A percentile compares a stretch with the other conserved stretches of the same genome.
phyloP scores from a whole-genome alignment of 306 rosid genomes.

The Cercis canadensis region DNA sequence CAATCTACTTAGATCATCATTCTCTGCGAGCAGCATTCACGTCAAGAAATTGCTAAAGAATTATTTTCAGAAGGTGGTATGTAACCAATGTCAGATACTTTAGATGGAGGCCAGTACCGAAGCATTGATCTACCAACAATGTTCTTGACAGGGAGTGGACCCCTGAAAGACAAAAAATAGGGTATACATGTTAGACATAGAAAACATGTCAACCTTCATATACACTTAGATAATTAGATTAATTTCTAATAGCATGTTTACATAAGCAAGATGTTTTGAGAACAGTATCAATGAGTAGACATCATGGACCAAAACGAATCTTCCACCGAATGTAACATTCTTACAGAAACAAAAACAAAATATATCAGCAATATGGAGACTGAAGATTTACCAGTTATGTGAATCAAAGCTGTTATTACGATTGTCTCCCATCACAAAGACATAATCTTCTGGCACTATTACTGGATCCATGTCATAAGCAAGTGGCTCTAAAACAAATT shows the following conservation, averaged over 20 bases:
- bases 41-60: slow-evolving; percentile 67
- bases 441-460: slow-evolving; percentile 95
- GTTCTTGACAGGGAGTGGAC: slow-evolving; percentile 90
- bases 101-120: slow-evolving; percentile 97
- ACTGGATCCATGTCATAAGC: slow-evolving; percentile 72
- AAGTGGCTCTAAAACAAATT: slow-evolving; percentile 80
- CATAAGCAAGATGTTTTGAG: slow-evolving; percentile 39
- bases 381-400: slow-evolving; percentile 77
- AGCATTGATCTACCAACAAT: slow-evolving; percentile 89
- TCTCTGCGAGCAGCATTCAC: neutral
- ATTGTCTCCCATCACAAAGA: slow-evolving; percentile 96
- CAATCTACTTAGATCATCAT: slow-evolving; percentile 19
- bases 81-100: slow-evolving; percentile 50
- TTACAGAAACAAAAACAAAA: slow-evolving; percentile 30
- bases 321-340: slow-evolving; percentile 31
- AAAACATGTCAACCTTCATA: neutral
- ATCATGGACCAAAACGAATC: slow-evolving; percentile 21
- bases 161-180: slow-evolving; percentile 60
- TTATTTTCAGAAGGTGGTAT: slow-evolving; percentile 42
- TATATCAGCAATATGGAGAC: slow-evolving; percentile 35
- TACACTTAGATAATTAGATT: neutral
- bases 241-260: slow-evolving; percentile 26
- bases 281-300: slow-evolving; percentile 40
- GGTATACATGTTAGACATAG: neutral
- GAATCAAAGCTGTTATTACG: slow-evolving; percentile 95